Percentiles rank a stretch among this genome's conserved stretches.
Conservation (phyloP, 2,329 filamentous ascomycete genomes). For the Penicillium sp. region DNA sequence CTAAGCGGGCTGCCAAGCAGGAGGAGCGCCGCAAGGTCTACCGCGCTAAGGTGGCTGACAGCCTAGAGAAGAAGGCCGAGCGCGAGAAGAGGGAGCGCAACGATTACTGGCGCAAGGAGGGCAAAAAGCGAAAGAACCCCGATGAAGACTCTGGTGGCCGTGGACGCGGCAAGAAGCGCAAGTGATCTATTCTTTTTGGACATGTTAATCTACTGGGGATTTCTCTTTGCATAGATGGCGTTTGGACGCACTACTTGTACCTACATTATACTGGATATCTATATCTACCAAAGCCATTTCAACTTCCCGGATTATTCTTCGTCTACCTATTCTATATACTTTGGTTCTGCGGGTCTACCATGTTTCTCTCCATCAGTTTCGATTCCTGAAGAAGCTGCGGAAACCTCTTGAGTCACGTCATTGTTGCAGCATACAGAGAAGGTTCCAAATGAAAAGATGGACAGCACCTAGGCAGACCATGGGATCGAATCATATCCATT, state of each 20-base stretch:
- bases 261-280: constrained; percentile 7
- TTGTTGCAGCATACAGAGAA: not conserved
- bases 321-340: no score
- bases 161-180: constrained; percentile 47
- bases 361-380: not conserved
- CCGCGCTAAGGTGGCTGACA: constrained; percentile 75
- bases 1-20: constrained; percentile 78
- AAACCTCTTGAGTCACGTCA: not conserved
- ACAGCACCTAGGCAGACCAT: not conserved
- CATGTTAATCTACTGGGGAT: constrained; percentile 15
- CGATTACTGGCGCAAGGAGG: constrained; percentile 89
- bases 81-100: constrained; percentile 88
- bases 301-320: no score
- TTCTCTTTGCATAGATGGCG: constrained; percentile 25
- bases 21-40: constrained; percentile 80
- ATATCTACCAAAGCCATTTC: constrained; percentile 4
- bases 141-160: constrained; percentile 50
- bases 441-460: not conserved
- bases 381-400: not conserved
- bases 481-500: not conserved
- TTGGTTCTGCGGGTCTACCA: not conserved
- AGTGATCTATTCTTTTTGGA: constrained; percentile 25
- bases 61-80: constrained; percentile 77
- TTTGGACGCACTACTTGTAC: constrained; percentile 23
- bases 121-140: constrained; percentile 66